These are phyloP conservation scores for Amauroascus verrucosus DNA, from an alignment of 2,329 filamentous ascomycete genomes.

Conservation along the genomic window DNA sequence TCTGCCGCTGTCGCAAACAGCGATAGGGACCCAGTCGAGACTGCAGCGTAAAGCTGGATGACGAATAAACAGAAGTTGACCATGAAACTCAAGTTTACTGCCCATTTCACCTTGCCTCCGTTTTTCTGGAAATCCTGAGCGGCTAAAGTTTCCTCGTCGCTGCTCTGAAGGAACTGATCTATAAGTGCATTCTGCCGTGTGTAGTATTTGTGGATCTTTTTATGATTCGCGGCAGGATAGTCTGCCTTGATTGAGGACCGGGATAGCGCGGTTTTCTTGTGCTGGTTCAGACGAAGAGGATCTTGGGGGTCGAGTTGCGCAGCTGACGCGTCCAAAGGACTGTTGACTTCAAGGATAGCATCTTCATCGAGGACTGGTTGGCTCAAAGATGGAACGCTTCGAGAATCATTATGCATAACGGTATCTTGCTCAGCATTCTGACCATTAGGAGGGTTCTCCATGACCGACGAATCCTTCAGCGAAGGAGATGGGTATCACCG, in stretches of 20 bases:
- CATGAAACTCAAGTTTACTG: conserved; percentile 43
- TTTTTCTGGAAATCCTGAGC: conserved; percentile 44
- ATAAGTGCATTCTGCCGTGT: conserved; percentile 32
- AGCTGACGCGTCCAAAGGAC: not conserved
- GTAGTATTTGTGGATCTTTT: conserved; percentile 35
- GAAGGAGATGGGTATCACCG: not conserved
- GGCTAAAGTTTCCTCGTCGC: conserved; percentile 45
- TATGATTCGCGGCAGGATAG: conserved; percentile 22
- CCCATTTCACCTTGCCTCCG: conserved; percentile 44
- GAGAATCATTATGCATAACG: conserved; percentile 1
- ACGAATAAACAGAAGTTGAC: conserved; percentile 47
- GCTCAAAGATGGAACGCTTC: conserved; percentile 1
- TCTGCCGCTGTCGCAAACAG: conserved; percentile 57
- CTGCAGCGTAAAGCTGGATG: conserved; percentile 50
- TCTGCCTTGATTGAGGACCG: conserved; percentile 13
- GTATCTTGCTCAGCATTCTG: not conserved
- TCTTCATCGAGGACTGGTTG: not conserved
- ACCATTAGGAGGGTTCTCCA: not conserved
- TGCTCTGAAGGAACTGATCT: conserved; percentile 44
- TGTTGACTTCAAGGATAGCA: not conserved
- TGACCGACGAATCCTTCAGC: not conserved
- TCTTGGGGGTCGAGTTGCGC: conserved; percentile 13
- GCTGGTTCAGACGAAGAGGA: conserved; percentile 13
- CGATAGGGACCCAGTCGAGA: conserved; percentile 50
- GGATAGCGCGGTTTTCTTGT: conserved; percentile 13